These are phyloP conservation scores for Pythium aphanidermatum DNA, from an alignment of 352 stramenopile genomes.

Conservation along the genomic window DNA sequence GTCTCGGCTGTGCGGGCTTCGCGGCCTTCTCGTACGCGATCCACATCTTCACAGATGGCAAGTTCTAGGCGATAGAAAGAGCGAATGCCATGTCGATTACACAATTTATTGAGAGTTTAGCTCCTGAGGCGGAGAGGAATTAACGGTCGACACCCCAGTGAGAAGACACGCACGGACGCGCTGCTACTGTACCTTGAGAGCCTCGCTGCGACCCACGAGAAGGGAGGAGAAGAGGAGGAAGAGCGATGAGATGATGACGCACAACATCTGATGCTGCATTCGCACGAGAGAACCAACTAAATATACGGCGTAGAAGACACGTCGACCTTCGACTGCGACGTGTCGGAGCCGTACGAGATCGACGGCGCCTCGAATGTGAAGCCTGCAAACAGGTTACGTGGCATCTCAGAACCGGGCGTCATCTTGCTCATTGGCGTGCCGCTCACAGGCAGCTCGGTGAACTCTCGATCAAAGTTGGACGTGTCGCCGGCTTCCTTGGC, in stretches of 20 bases:
- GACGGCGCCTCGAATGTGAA: conserved; percentile 85
- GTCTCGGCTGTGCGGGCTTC: conserved; percentile 91
- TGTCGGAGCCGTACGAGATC: conserved; percentile 82
- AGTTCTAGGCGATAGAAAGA: too few relatives aligned
- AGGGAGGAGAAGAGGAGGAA: neutral
- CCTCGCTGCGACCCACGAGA: too few relatives aligned
- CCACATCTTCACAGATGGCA: conserved; percentile 80
- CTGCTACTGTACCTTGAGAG: too few relatives aligned
- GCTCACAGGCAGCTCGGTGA: conserved; percentile 82
- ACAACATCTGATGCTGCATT: conserved; percentile 5
- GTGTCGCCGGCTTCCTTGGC: conserved; percentile 84
- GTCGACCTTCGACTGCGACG: conserved; percentile 83
- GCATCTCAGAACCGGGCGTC: conserved; percentile 42
- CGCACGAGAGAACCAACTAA: conserved; percentile 33
- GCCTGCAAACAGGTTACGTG: conserved; percentile 81
- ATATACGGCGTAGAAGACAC: conserved; percentile 83
- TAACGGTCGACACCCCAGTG: too few relatives aligned
- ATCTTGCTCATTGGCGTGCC: conserved; percentile 76
- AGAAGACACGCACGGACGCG: too few relatives aligned
- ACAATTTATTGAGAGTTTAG: too few relatives aligned
- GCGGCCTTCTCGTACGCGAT: conserved; percentile 90
- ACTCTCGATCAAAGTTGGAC: conserved; percentile 89
- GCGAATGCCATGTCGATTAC: too few relatives aligned
- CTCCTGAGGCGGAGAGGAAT: too few relatives aligned
- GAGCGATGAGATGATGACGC: neutral